A percentile compares a stretch with the other conserved stretches of the same genome.
Conservation (phyloP, 177 flowering plant species). For the Tripterygium wilfordii region DNA sequence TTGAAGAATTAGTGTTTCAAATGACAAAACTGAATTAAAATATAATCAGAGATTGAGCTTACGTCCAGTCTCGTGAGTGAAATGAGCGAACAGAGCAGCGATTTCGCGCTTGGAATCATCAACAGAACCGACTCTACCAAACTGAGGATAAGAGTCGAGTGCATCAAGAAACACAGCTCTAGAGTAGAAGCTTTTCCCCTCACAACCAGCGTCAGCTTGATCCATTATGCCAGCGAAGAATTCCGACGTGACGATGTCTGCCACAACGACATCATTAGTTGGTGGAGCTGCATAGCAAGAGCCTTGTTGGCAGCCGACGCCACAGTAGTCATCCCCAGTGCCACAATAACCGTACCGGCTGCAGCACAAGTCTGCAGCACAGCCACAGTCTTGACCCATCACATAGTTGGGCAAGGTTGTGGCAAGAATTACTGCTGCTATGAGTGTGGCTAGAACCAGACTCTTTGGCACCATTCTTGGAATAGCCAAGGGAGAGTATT, state of each 20-base stretch:
- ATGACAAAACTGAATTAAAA: neutral
- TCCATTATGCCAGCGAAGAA: constrained; percentile 37
- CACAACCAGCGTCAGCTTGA: constrained; percentile 27
- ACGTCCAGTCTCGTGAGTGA: constrained; percentile 53
- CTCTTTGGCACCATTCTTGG: too few relatives aligned
- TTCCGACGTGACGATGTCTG: constrained; percentile 25
- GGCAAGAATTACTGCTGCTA: too few relatives aligned
- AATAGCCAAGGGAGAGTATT: too few relatives aligned
- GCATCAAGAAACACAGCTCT: constrained; percentile 30
- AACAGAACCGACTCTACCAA: constrained; percentile 22
- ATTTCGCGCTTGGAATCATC: constrained; percentile 43
- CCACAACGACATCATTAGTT: constrained; percentile 14
- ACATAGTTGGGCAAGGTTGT: too few relatives aligned
- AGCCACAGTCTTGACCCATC: constrained; percentile 5
- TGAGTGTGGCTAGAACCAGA: neutral
- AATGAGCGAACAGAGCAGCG: constrained; percentile 55
- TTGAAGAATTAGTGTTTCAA: neutral
- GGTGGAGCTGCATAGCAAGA: constrained; percentile 16
- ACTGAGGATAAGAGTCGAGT: constrained; percentile 21
- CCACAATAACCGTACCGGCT: constrained; percentile 3
- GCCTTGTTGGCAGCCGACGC: constrained; percentile 11
- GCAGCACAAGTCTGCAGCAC: neutral
- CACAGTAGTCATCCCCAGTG: neutral
- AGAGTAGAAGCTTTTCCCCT: constrained; percentile 36
- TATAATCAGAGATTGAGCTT: constrained; percentile 9